Base-by-base conservation (phyloP, 768 basidiomycete genomes). In the Kwoniella heveanensis region DNA sequence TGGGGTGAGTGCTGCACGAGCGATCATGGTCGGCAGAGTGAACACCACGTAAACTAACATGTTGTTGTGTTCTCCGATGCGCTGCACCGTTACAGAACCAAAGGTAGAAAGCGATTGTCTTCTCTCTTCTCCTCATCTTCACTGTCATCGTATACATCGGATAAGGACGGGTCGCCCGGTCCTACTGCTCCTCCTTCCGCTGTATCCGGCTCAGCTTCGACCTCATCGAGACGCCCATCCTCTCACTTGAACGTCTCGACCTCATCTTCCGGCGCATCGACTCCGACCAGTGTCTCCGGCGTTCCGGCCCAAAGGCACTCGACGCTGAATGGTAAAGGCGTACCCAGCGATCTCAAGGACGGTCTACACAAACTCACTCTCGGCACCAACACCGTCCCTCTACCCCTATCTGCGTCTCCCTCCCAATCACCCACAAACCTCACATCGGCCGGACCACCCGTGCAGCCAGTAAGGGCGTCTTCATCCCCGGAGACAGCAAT, bases 61-160 rank as follows among this genome's bases (percentile, higher is more conserved):
- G 10, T 44, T 44, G 4, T 44, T 44, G 10, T 19, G 10, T 17
- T 44, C 3, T 17, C 19, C 15, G 49, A 48, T 22, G 15, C 13
- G 12, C 9, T 44, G 39, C 3, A 9, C 39, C 39, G 6, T 19
- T 17, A 17, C 15, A 19, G 17, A 8, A 44, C 39, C 12, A 75
- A 75, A 58, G 66, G 68, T 9, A 54, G 68, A 47, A 69, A 67
- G 57, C 62, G 77, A 13, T 49, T 78, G 2, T 71, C 72, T 0
- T 78, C 77, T 6, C 47, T 78, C 7, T 76, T 78, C 70, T 75
- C 74, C 24, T 78, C 77, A 0, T 68, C 68, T 0, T 71, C 72
- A 6, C 50, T 70, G 6, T 65, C 69, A 17, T 71, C 72, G 2
- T 39, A 55, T 46, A 44, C 51, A 1, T 60, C 60, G 2, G 68